A percentile compares a stretch with the other conserved stretches of the same genome.
Conservation (phyloP, 2,329 filamentous ascomycete genomes). For the Fusarium nisikadoi region DNA sequence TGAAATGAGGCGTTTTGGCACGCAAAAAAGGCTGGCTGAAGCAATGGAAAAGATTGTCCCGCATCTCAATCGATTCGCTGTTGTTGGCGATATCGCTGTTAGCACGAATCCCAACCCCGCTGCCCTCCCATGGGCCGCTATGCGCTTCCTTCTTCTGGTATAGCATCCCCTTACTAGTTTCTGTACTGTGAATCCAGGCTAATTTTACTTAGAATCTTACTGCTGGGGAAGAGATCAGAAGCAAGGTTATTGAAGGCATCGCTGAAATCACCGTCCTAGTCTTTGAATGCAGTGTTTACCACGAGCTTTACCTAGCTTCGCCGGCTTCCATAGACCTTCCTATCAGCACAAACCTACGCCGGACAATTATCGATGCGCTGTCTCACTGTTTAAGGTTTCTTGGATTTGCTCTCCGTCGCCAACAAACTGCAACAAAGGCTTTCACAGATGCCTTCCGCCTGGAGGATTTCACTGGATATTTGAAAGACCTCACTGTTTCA, state of each 20-base stretch:
- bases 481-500: neutral
- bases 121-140: neutral
- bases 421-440: neutral
- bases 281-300: neutral
- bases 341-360: rapidly evolving
- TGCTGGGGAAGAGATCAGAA: neutral
- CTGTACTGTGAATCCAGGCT: neutral
- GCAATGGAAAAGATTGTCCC: neutral
- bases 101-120: neutral
- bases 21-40: neutral
- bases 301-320: neutral
- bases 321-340: rapidly evolving
- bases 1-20: neutral
- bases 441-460: neutral
- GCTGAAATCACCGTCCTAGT: neutral
- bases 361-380: neutral
- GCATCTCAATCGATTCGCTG: neutral
- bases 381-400: neutral
- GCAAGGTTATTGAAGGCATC: neutral
- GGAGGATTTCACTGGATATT: neutral
- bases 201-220: neutral
- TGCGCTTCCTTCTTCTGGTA: neutral
- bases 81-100: neutral
- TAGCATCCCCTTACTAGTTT: rapidly evolving
- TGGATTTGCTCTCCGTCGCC: neutral